Evolutionary conservation across 371 early-diverging fungal genomes (phyloP).

Genomic region (Mycotypha africana): DNA sequence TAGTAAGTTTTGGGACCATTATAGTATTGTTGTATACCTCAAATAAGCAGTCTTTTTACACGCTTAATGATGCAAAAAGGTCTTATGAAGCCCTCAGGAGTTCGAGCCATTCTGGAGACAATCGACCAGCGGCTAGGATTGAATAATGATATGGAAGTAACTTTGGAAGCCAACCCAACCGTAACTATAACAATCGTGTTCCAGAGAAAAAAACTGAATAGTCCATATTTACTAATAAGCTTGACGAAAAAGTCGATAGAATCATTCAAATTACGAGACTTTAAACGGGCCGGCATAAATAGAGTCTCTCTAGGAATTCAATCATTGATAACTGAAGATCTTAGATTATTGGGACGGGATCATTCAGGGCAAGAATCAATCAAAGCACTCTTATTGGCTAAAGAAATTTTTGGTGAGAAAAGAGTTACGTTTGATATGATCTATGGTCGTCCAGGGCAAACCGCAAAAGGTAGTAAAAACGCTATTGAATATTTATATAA

Average conservation of each 20-base stretch:
- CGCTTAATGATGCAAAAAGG: too few relatives aligned
- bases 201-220: too few relatives aligned
- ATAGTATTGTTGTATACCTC: too few relatives aligned
- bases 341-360: conserved; percentile 54
- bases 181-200: conserved; percentile 28
- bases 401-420: conserved; percentile 50
- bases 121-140: conserved; percentile 33
- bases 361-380: conserved; percentile 63
- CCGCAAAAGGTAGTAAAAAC: conserved; percentile 22
- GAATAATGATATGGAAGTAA: conserved; percentile 46
- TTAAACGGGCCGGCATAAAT: conserved; percentile 66
- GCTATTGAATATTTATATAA: not conserved
- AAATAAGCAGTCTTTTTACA: too few relatives aligned
- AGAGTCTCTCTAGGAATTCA: conserved; percentile 83
- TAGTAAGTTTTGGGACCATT: too few relatives aligned
- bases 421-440: conserved; percentile 80
- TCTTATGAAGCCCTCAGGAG: too few relatives aligned
- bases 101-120: conserved; percentile 30
- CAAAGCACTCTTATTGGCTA: conserved; percentile 49
- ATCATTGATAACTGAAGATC: conserved; percentile 52
- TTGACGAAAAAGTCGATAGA: conserved; percentile 60
- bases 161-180: conserved; percentile 69
- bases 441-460: conserved; percentile 78
- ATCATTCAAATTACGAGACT: conserved; percentile 28
- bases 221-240: too few relatives aligned